Percentiles rank a stretch among this genome's conserved stretches.
Conservation (phyloP, 2,329 filamentous ascomycete species). For the Arachnomyces sp. region DNA sequence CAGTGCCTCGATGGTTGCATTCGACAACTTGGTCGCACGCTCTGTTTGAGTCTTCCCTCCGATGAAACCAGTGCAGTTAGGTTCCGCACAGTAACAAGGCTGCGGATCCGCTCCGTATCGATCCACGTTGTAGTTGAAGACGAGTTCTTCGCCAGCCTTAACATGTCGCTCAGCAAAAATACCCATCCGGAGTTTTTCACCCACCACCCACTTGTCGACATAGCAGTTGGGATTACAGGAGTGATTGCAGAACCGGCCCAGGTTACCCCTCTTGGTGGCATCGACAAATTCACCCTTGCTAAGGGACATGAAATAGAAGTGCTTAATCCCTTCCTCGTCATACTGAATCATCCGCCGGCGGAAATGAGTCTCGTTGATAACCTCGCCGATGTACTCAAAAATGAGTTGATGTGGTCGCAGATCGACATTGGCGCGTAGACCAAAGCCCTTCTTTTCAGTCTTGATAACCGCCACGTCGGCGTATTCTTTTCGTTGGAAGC, state of each 20-base stretch:
- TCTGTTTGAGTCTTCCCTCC: slow-evolving; percentile 97
- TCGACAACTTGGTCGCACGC: slow-evolving; percentile 81
- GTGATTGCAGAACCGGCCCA: slow-evolving; percentile 97
- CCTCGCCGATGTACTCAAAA: slow-evolving; percentile 96
- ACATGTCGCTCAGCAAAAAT: slow-evolving; percentile 88
- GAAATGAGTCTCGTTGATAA: slow-evolving; percentile 88
- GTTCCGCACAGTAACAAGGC: slow-evolving; percentile 90
- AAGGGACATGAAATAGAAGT: slow-evolving; percentile 99
- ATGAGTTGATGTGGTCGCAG: slow-evolving; percentile 83
- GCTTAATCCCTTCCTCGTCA: slow-evolving; percentile 92
- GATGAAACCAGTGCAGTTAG: slow-evolving; percentile 92
- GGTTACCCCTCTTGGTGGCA: slow-evolving; percentile 91
- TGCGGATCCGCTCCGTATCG: slow-evolving; percentile 95
- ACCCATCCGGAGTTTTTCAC: slow-evolving; percentile 95
- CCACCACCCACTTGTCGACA: slow-evolving; percentile 98
- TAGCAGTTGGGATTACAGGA: slow-evolving; percentile 99
- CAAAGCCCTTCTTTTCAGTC: slow-evolving; percentile 95
- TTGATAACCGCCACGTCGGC: slow-evolving; percentile 91
- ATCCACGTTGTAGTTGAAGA: slow-evolving; percentile 99
- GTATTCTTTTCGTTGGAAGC: slow-evolving; percentile 85
- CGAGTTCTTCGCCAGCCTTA: slow-evolving; percentile 82
- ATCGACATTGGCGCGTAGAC: slow-evolving; percentile 71
- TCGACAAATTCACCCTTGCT: slow-evolving; percentile 96
- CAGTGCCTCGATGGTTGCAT: slow-evolving; percentile 85
- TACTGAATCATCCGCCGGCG: slow-evolving; percentile 87